Evolutionary conservation across 108 stramenopile genomes (phyloP), one percentile per base, ranked within the genome.

Genomic region (Halocafeteria seosinensis): DNA sequence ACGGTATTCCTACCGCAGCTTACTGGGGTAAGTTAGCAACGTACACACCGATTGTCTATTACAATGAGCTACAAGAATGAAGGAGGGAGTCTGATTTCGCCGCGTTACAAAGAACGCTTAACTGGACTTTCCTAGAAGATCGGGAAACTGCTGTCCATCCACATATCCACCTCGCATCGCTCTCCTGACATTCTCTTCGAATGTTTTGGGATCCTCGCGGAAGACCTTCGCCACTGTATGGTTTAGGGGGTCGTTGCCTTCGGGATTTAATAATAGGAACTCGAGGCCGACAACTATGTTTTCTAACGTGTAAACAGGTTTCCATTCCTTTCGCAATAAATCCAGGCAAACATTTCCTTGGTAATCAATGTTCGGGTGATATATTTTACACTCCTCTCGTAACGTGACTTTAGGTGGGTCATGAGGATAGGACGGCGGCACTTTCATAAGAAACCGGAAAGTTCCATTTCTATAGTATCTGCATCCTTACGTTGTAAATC

Each of bases 251-350:
- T 99, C 97, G 71, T 92, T 90, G 57, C 92, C 88, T 79, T 99
- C 95, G 30, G 97, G 97, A 65, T 99, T 92, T 65, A 91, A 91
- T 81, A 99, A 96, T 50, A 99, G 75, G 61, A 94, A 91, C 71
- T 95, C 91, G 42, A 99, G 70, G 35, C 97, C 95, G 75, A 95
- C 95, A 78, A 99, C 92, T 52, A 99, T 92, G 1, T 91, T 84
- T 72, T 99, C 95, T 64, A 99, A 92, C 75, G 95, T 94, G 59
- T 95, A 67, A 23, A 99, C 94, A 11, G 97, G 97, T 66, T 91
- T 88, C 97, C 97, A 99, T 84, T 99, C 97, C 75, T 95, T 93
- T 31, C 94, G 77, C 67, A 99, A 69, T 79, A 99, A 96, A 68
- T 94, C 94, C 50, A 94, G 75, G 82, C 97, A 99, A 52, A 99